Base-by-base conservation (phyloP, 192 early-diverging fungal genomes). In the Linnemannia elongata region DNA sequence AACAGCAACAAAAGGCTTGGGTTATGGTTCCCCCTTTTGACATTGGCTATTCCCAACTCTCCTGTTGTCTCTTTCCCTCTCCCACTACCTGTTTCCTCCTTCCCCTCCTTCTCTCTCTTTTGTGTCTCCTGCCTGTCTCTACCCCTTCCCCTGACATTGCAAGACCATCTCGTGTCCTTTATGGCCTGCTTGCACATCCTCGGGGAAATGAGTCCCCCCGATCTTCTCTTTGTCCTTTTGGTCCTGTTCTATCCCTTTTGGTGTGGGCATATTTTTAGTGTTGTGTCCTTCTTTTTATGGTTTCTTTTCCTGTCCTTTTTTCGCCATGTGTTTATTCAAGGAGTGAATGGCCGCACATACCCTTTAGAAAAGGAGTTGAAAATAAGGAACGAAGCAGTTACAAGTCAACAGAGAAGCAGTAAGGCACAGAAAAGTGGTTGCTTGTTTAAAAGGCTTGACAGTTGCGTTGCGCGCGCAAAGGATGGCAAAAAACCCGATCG, bases 171-270 rank as follows among this genome's bases (percentile, higher is more conserved):
- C 30, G 20, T 72, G 20, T 70, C 63, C 41, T 27, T 6, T 44
- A 17, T 33, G 35, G 15, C 66, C 44, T 52, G 30, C 22, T 39
- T 69, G 66, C 42, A 77, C 45, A 52, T 36, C 69, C 69, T 79
- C 69, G 69, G 77, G 77, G 57, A 60, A 79, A 55, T 60, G 44
- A 72, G 69, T 38, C 54, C 69, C 77, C 69, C 49, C 69, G 69
- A 72, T 80, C 60, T 42, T 49, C 41, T 27, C 24, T 77, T 77
- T 63, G 35, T 45, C 22, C 41, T 57, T 55, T 6, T 55, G 30
- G 72, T 30, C 20, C n/a, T 41, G 22, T 73, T 73, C 36, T 27
- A 30, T 73, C 38, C 38, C 69, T 41, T 18, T 68, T 13, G 39
- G 22, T 18, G 33, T 22, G 27, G 27, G 45, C 13, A 42, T n/a